phyloP scores from a whole-genome alignment of 331 rosid genomes.

The Erythrophleum ivorense region DNA sequence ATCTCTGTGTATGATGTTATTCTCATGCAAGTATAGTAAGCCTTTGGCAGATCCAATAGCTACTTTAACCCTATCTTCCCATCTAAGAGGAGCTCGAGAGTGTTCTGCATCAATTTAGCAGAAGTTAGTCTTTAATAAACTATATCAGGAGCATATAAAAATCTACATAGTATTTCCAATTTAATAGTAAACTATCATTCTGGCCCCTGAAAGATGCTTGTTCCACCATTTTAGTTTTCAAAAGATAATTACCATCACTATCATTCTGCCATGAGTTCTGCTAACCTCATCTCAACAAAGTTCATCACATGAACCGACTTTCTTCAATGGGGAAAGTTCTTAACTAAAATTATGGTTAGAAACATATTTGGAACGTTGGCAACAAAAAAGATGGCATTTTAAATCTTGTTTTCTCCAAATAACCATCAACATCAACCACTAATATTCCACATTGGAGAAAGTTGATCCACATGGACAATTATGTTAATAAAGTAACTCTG shows the following conservation, averaged over 20 bases:
- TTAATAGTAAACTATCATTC: background rate
- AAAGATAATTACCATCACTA: background rate
- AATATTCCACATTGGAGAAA: background rate
- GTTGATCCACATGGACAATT: background rate
- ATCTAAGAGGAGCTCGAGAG: constrained; percentile 45
- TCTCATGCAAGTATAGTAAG: constrained; percentile 51
- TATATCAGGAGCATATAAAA: background rate
- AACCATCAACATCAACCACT: background rate
- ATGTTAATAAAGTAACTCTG: background rate
- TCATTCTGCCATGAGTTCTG: background rate
- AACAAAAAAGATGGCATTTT: background rate
- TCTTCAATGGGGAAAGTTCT: background rate
- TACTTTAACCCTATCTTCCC: constrained; percentile 53
- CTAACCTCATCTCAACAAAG: background rate
- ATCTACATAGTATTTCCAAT: background rate
- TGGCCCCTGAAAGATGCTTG: background rate
- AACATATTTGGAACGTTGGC: background rate
- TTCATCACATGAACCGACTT: background rate
- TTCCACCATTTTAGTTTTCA: background rate
- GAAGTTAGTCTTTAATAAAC: constrained; percentile 7
- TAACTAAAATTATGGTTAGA: background rate
- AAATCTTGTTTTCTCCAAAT: background rate
- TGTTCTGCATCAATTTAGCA: constrained; percentile 46
- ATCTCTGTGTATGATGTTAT: constrained; percentile 55
- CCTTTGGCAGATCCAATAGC: constrained; percentile 57